phyloP scores from a whole-genome alignment of 805 yeast genomes.

The Barnettozyma sucrosica region DNA sequence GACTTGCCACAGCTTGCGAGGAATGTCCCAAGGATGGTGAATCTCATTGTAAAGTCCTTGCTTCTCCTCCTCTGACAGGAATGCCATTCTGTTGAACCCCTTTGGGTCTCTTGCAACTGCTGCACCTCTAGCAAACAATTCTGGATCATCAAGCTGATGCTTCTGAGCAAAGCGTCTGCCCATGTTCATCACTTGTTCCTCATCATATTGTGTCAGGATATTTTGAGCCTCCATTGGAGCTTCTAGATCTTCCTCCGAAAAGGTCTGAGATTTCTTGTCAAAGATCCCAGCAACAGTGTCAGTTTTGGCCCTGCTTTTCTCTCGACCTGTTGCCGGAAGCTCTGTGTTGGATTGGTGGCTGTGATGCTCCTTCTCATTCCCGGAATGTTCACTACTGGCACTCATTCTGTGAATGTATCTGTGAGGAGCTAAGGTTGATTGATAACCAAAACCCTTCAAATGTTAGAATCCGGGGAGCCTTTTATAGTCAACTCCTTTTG shows the following conservation, averaged over 20 bases:
- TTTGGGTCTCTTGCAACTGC: conserved; percentile 59
- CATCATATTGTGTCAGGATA: conserved; percentile 50
- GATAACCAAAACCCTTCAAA: no score
- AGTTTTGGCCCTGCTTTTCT: neutral
- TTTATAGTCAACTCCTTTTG: no score
- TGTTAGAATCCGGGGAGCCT: neutral
- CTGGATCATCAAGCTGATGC: conserved; percentile 41
- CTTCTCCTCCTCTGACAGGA: conserved; percentile 51
- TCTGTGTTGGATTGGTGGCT: neutral
- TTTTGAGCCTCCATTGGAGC: conserved; percentile 25
- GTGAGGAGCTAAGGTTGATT: no score
- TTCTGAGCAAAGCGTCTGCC: conserved; percentile 60
- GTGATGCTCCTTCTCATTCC: neutral
- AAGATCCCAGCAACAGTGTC: conserved; percentile 2
- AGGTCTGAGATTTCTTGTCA: conserved; percentile 1
- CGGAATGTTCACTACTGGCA: neutral
- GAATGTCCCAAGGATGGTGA: conserved; percentile 40
- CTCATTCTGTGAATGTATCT: neutral
- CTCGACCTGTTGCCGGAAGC: neutral
- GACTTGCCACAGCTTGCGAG: conserved; percentile 43
- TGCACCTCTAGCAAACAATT: conserved; percentile 58
- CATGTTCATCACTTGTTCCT: conserved; percentile 61
- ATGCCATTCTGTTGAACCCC: conserved; percentile 52
- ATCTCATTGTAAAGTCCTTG: conserved; percentile 40
- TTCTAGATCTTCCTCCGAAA: conserved; percentile 5